phyloP scores from a whole-genome alignment of 2,329 filamentous ascomycete genomes.

The Scortechinia acanthostroma region DNA sequence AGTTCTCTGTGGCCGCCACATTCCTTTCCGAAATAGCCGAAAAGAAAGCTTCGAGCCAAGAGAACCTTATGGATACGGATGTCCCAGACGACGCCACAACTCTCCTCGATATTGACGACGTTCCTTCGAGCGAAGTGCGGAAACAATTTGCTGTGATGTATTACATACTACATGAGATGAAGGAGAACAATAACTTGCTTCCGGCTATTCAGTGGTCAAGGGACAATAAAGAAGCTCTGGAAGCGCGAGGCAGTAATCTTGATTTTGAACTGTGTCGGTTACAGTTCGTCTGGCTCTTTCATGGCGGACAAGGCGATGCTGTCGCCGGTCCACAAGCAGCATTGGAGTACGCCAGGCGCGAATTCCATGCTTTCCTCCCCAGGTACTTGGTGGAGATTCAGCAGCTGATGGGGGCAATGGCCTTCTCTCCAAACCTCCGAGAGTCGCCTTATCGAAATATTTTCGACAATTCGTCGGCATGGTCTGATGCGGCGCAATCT shows the following conservation, averaged over 20 bases:
- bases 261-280: slow-evolving; percentile 90
- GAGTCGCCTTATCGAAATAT: slow-evolving; percentile 73
- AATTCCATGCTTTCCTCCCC: slow-evolving; percentile 69
- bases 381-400: slow-evolving; percentile 76
- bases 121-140: background rate
- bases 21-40: slow-evolving; percentile 66
- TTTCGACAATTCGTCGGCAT: slow-evolving; percentile 71
- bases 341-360: slow-evolving; percentile 66
- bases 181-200: slow-evolving; percentile 58
- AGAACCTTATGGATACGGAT: slow-evolving; percentile 4
- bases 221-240: slow-evolving; percentile 62
- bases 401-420: slow-evolving; percentile 73
- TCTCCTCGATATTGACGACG: slow-evolving; percentile 9
- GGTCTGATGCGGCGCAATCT: slow-evolving; percentile 75
- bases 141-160: slow-evolving; percentile 41
- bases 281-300: slow-evolving; percentile 84
- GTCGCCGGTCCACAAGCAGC: slow-evolving; percentile 51
- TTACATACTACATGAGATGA: slow-evolving; percentile 73
- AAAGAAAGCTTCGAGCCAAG: slow-evolving; percentile 16
- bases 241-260: slow-evolving; percentile 79
- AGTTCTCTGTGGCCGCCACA: slow-evolving; percentile 79
- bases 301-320: slow-evolving; percentile 47
- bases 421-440: slow-evolving; percentile 68
- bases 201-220: slow-evolving; percentile 86
- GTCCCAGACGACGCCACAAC: background rate